These are phyloP conservation scores for Dovyalis caffra DNA, from an alignment of 345 rosid species.

Conservation along the genomic window DNA sequence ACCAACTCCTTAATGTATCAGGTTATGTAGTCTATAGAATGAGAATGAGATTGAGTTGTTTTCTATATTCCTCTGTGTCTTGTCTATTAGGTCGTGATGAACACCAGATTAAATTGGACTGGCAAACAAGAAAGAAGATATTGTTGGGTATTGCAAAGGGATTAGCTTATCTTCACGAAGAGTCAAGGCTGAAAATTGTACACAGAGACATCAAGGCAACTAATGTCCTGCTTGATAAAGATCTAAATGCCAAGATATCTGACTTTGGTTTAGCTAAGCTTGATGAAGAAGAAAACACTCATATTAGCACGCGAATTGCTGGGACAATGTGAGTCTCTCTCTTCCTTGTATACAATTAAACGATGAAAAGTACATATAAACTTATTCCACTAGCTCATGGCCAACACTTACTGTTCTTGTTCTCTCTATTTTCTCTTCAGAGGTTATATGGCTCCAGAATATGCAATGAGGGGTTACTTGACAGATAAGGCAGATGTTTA, in stretches of 20 bases:
- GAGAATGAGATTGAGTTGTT: background rate
- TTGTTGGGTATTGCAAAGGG: conserved; percentile 55
- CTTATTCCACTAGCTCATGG: background rate
- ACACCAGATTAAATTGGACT: conserved; percentile 44
- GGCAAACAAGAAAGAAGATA: conserved; percentile 57
- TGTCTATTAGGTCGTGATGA: conserved; percentile 39
- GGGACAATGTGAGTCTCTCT: conserved; percentile 56
- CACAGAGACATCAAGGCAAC: conserved; percentile 75
- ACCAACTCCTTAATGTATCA: background rate
- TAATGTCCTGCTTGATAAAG: conserved; percentile 64
- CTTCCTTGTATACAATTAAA: background rate
- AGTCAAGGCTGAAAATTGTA: conserved; percentile 68
- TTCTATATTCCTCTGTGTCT: background rate
- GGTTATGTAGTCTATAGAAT: background rate
- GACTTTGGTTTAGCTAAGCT: conserved; percentile 76
- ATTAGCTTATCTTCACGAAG: conserved; percentile 62
- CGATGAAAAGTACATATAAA: background rate
- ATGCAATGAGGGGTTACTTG: conserved; percentile 97
- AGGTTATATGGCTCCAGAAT: conserved; percentile 99
- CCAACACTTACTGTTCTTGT: background rate
- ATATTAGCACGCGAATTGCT: conserved; percentile 69
- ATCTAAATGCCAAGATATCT: conserved; percentile 62
- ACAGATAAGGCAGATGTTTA: conserved; percentile 93
- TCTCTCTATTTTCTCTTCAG: conserved; percentile 24
- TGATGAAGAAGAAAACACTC: conserved; percentile 71